Conservation (phyloP, 305 asterid species). For the Ilex paraguariensis region DNA sequence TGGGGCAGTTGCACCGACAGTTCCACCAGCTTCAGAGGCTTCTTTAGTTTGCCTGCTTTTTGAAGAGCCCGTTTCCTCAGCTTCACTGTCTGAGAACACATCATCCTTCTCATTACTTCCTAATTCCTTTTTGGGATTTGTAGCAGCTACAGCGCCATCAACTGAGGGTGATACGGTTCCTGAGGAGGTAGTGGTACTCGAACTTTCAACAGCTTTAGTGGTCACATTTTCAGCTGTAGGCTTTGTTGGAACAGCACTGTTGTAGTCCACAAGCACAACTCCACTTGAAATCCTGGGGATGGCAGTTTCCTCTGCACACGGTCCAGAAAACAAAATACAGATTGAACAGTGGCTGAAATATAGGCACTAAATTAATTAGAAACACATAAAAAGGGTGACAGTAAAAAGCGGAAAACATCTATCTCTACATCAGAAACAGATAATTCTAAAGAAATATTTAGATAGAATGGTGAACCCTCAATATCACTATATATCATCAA, state of each 20-base stretch:
- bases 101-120: slow-evolving; percentile 40
- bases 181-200: slow-evolving; percentile 23
- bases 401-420: no score
- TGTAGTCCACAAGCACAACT: slow-evolving; percentile 81
- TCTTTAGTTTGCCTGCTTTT: slow-evolving; percentile 27
- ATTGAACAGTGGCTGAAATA: no score
- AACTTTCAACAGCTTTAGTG: slow-evolving; percentile 23
- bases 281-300: slow-evolving; percentile 95
- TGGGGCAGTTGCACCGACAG: slow-evolving; percentile 20
- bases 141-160: slow-evolving; percentile 28
- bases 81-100: slow-evolving; percentile 68
- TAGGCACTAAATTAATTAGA: no score
- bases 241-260: slow-evolving; percentile 34
- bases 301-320: slow-evolving; percentile 82
- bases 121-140: slow-evolving; percentile 29
- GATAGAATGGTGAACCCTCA: no score
- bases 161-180: slow-evolving; percentile 28
- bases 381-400: no score
- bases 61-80: slow-evolving; percentile 40
- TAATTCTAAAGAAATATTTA: no score
- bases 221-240: slow-evolving; percentile 16
- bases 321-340: no score
- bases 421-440: no score
- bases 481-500: no score
- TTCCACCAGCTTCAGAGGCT: slow-evolving; percentile 26